phyloP scores from a whole-genome alignment of 805 yeast genomes.

The Spathaspora passalidarum region DNA sequence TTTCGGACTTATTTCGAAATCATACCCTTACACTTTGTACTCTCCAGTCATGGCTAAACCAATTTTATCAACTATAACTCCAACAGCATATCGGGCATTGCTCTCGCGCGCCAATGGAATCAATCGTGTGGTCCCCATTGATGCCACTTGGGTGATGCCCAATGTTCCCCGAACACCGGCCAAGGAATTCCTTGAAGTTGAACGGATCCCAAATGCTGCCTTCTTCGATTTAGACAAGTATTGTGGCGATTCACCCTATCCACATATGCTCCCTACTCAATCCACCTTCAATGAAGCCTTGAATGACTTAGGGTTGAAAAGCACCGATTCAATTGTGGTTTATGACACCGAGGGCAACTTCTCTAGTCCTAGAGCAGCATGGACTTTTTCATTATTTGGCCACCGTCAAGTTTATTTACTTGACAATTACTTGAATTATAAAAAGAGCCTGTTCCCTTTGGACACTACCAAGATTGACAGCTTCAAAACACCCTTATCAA shows the following conservation, averaged over 20 bases:
- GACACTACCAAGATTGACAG: constrained; percentile 31
- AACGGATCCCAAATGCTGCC: constrained; percentile 63
- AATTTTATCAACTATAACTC: constrained; percentile 5
- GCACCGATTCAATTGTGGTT: constrained; percentile 62
- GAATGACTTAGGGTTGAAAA: constrained; percentile 52
- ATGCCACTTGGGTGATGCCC: constrained; percentile 93
- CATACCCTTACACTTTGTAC: background rate
- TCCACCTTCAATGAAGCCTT: constrained; percentile 53
- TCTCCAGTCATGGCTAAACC: constrained; percentile 3
- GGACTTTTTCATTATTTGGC: constrained; percentile 82
- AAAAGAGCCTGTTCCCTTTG: constrained; percentile 42
- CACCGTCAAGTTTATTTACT: constrained; percentile 68
- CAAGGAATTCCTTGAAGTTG: constrained; percentile 50
- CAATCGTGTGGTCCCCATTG: constrained; percentile 57
- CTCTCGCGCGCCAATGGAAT: constrained; percentile 5
- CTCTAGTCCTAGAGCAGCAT: constrained; percentile 86
- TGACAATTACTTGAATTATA: constrained; percentile 63
- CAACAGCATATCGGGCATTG: constrained; percentile 8
- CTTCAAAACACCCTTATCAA: constrained; percentile 14
- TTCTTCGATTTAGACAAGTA: constrained; percentile 77
- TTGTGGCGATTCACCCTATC: constrained; percentile 57
- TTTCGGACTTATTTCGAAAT: background rate
- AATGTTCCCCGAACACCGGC: constrained; percentile 58
- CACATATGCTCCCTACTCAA: constrained; percentile 84
- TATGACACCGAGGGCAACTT: constrained; percentile 86